phyloP scores from a whole-genome alignment of 2,329 filamentous ascomycete genomes.

The Thelonectria blattea region DNA sequence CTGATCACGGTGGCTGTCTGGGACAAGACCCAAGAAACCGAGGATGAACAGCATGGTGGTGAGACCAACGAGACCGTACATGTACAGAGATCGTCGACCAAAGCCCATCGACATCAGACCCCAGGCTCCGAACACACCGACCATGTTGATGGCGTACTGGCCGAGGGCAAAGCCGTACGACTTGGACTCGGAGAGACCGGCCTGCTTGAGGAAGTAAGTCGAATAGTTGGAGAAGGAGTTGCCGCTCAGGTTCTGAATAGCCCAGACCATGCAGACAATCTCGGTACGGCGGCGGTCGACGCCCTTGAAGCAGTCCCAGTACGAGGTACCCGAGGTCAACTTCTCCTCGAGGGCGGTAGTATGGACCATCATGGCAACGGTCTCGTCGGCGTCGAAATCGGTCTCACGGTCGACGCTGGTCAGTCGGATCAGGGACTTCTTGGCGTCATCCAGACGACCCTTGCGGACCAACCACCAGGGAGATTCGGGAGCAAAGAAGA shows the following conservation, averaged over 20 bases:
- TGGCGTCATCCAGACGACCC: conserved; percentile 69
- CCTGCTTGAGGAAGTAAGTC: conserved; percentile 67
- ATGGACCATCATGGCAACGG: conserved; percentile 90
- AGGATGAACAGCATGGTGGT: conserved; percentile 81
- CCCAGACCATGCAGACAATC: conserved; percentile 69
- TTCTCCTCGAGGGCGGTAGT: conserved; percentile 81
- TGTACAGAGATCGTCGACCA: conserved; percentile 77
- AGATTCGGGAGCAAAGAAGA: conserved; percentile 72
- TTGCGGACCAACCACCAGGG: conserved; percentile 80
- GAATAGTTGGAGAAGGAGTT: conserved; percentile 71
- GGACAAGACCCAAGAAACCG: conserved; percentile 81
- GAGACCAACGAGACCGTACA: conserved; percentile 76
- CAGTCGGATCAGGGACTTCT: conserved; percentile 67
- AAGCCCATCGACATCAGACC: conserved; percentile 76
- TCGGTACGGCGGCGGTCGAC: conserved; percentile 78
- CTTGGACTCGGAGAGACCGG: conserved; percentile 57
- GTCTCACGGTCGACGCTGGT: conserved; percentile 68
- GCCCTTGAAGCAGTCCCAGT: conserved; percentile 84
- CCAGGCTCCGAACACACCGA: conserved; percentile 83
- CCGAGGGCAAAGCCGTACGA: conserved; percentile 68
- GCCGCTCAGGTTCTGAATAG: conserved; percentile 67
- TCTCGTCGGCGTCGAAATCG: conserved; percentile 82
- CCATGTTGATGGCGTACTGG: conserved; percentile 75
- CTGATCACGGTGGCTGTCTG: conserved; percentile 60
- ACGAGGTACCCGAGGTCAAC: conserved; percentile 75